Base-by-base conservation (phyloP, 768 basidiomycete genomes). In the Russula vinacea region DNA sequence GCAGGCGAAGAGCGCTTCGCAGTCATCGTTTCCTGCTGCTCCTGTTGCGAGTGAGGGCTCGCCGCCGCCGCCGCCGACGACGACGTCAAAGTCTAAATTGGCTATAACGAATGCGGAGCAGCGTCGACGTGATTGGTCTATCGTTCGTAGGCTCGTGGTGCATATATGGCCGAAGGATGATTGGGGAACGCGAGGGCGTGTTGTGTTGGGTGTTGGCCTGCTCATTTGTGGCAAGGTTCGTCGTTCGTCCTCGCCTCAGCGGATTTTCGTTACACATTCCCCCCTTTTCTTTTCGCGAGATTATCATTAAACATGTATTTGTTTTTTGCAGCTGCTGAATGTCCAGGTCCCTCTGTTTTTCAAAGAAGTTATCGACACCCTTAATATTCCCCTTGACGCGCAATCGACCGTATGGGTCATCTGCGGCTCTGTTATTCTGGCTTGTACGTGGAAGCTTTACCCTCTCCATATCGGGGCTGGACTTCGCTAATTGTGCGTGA, bases 311-410 rank as follows among this genome's bases (percentile, higher is more conserved):
- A 24, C 45, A 5, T 47, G 22, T 22, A 22, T 22, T 22, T 22
- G 44, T 24, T 26, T 22, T 4, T 50, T 60, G 22, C 19, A 94
- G 94, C 76, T 97, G 50, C 77, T 98, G 62, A 99, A 98, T 73
- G 97, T 99, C 0, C 96, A 98, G 81, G 95, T 99, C n/a, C 97
- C 97, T 0, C 84, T 92, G 68, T 78, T 98, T 65, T 99, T 99
- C 83, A 98, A 98, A 76, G 75, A 81, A 32, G 84, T 99, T 49
- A 86, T 99, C 58, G 96, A 99, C 73, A 75, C 90, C 1, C 79
- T 99, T 66, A 97, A 98, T 70, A 79, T 98, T 37, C 86, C 90
- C 32, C 79, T 97, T 39, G 83, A 88, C 14, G 76, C 85, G 14
- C 73, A 80, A 8, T 83, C 88, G 5, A 94, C 95, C 0, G 93